Evolutionary conservation across 305 asterid genomes (phyloP).

Genomic region (Fraxinus albicans): DNA sequence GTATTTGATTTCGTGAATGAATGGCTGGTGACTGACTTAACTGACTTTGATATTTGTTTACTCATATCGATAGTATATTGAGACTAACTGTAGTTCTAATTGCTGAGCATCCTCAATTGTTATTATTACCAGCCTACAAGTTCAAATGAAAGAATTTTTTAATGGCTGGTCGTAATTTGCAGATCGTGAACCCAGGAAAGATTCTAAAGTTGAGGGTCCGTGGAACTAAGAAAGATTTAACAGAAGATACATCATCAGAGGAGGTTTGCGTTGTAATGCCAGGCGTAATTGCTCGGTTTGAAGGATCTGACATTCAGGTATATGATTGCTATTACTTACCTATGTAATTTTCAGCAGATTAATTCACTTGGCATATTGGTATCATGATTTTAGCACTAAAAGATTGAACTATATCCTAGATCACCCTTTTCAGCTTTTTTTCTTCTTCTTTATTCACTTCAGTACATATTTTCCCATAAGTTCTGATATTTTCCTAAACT

Average conservation of each 20-base stretch:
- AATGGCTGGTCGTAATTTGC: slow-evolving; percentile 24
- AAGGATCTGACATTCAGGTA: slow-evolving; percentile 90
- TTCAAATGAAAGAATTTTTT: neutral
- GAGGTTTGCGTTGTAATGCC: slow-evolving; percentile 88
- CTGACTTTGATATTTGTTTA: neutral
- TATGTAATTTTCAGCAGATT: neutral
- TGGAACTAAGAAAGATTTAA: slow-evolving; percentile 59
- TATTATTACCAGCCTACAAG: neutral
- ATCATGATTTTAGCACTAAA: neutral
- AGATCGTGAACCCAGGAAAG: slow-evolving; percentile 74
- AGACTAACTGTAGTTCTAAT: neutral
- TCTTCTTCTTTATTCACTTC: neutral
- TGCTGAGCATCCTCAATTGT: neutral
- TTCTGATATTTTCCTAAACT: neutral
- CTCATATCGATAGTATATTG: neutral
- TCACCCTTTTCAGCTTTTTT: neutral
- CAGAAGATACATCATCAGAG: slow-evolving; percentile 58
- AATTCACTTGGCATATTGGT: neutral
- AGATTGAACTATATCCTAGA: neutral
- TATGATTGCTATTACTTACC: neutral
- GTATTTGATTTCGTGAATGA: neutral
- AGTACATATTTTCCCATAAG: neutral
- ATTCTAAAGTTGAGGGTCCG: slow-evolving; percentile 79
- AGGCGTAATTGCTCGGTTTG: slow-evolving; percentile 73
- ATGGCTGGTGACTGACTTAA: neutral